Base-by-base conservation (phyloP, 2,329 filamentous ascomycete species). In the Aspergillus sp. region DNA sequence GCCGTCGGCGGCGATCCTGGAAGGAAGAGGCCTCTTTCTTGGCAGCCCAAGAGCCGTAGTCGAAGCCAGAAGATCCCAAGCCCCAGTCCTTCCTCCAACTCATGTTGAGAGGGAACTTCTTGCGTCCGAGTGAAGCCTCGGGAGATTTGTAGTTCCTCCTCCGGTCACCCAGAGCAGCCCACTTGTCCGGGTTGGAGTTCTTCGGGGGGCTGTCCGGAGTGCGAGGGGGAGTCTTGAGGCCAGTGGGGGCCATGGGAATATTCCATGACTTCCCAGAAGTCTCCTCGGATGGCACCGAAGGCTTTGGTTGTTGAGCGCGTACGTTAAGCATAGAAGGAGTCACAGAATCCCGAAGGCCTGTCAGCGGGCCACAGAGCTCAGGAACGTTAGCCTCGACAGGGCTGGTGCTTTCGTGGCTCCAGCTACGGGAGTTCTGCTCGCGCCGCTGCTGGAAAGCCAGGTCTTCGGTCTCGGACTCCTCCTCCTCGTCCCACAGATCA, bases 401-500 rank as follows among this genome's bases (percentile, higher is more conserved):
- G 49, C 82, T 78, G 70, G 84, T 85, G 77, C 86, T 91, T 74
- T 91, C 89, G 65, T 90, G 90, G 72, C 90, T 93, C 89, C 89
- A 93, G 58, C 89, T 91, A 66, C 90, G 85, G 58, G 89, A 86
- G 73, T 92, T 91, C 70, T 90, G 82, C 73, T 80, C 79, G 63
- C 79, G 80, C 32, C 82, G 80, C 65, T 87, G 81, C 77, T 89
- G 85, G 25, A 90, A 78, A 5, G 80, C 80, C 62, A 84, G 78
- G 58, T 86, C 79, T 73, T 89, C 85, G 65, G 84, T 86, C 69
- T 89, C 85, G 38, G 84, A 82, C 71, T 68, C 65, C 45, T 95
- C 92, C 57, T 98, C 94, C 76, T 98, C 94, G 61, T 98, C 94
- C 89, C 92, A 97, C 76, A 98, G 87, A 76, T 99, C 95, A 72